A percentile compares a stretch with the other conserved stretches of the same genome.
These are phyloP conservation scores for Tolypocladium amazonense DNA, from an alignment of 2,329 filamentous ascomycete genomes.

Conservation along the genomic window DNA sequence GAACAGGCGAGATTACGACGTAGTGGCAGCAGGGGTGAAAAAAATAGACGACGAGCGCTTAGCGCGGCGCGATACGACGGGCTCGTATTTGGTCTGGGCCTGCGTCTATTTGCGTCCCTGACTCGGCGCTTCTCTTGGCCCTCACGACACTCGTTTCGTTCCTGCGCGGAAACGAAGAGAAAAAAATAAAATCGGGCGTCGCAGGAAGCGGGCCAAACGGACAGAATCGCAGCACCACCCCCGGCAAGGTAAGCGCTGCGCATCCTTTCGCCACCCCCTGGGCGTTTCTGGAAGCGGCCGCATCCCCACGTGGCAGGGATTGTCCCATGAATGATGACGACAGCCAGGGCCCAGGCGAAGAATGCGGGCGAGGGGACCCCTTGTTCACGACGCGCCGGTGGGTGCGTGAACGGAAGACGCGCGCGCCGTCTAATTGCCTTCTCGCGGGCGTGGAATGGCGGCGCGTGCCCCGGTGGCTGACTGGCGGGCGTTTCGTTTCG, in stretches of 20 bases:
- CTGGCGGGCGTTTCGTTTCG: background rate
- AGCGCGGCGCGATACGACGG: background rate
- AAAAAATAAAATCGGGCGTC: background rate
- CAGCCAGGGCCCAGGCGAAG: background rate
- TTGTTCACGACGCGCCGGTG: background rate
- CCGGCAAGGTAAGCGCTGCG: no score
- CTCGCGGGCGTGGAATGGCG: background rate
- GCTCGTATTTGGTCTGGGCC: background rate
- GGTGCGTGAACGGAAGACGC: background rate
- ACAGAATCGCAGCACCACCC: background rate
- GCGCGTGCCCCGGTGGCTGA: background rate
- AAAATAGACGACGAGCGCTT: background rate
- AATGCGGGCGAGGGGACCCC: background rate
- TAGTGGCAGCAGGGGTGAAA: background rate
- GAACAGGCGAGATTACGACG: background rate
- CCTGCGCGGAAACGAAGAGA: background rate
- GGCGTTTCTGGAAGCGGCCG: background rate
- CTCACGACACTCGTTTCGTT: background rate
- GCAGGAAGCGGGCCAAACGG: no score
- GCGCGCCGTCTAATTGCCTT: background rate
- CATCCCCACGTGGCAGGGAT: background rate
- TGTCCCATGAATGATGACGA: background rate
- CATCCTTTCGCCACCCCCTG: background rate
- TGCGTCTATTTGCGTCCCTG: background rate
- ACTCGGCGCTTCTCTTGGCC: background rate